phyloP scores from a whole-genome alignment of 192 early-diverging fungal species.

The Backusella westeae region DNA sequence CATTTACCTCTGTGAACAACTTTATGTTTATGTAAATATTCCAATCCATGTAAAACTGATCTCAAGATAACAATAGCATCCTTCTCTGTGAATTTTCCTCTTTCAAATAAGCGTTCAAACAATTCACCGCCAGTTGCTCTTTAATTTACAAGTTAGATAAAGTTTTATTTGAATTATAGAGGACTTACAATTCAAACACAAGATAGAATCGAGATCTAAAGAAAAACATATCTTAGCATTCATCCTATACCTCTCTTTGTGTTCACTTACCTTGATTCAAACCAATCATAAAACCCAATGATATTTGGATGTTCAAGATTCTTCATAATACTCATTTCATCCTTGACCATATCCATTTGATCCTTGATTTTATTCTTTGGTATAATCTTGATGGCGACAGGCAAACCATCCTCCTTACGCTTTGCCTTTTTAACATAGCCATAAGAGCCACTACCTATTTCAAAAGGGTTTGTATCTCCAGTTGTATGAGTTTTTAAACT shows the following conservation, averaged over 20 bases:
- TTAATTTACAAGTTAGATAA: not conserved
- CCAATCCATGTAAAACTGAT: slow-evolving; percentile 71
- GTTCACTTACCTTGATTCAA: slow-evolving; percentile 36
- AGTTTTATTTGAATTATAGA: not conserved
- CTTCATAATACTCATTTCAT: slow-evolving; percentile 88
- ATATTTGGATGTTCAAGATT: slow-evolving; percentile 86
- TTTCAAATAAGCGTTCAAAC: slow-evolving; percentile 76
- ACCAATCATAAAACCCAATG: slow-evolving; percentile 81
- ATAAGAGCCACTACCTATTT: slow-evolving; percentile 60
- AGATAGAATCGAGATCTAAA: slow-evolving; percentile 67
- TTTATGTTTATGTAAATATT: slow-evolving; percentile 82
- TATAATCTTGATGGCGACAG: slow-evolving; percentile 92
- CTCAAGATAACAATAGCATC: slow-evolving; percentile 76
- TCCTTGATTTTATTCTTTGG: slow-evolving; percentile 77
- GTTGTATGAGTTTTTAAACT: too few relatives aligned
- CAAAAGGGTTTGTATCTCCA: not conserved
- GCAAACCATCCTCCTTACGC: slow-evolving; percentile 63
- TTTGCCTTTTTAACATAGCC: slow-evolving; percentile 67
- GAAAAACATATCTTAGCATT: not conserved
- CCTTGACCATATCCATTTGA: slow-evolving; percentile 86
- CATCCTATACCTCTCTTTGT: not conserved
- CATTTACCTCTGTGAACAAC: slow-evolving; percentile 77
- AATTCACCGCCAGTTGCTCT: slow-evolving; percentile 81
- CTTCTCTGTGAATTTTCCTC: slow-evolving; percentile 75
- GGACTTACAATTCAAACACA: slow-evolving; percentile 65